phyloP scores from a whole-genome alignment of 768 basidiomycete species.

The Sistotremastrum niveocremeum region DNA sequence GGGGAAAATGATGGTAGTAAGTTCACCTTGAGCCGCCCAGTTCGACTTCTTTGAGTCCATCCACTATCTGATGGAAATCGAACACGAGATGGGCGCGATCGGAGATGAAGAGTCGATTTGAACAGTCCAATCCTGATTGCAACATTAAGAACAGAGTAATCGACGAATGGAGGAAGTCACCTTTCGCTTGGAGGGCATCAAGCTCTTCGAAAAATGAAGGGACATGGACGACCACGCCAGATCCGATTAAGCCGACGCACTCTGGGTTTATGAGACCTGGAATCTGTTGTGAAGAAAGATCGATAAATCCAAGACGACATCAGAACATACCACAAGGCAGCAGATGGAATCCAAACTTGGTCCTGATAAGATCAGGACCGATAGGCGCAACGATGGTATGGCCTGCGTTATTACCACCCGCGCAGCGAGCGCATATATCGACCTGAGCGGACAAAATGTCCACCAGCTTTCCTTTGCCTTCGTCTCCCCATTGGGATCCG shows the following conservation, averaged over 20 bases:
- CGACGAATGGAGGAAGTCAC: constrained; percentile 26
- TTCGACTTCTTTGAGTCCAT: constrained; percentile 96
- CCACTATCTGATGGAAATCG: constrained; percentile 99
- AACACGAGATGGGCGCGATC: constrained; percentile 96
- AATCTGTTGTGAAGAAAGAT: not conserved
- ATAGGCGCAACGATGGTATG: constrained; percentile 89
- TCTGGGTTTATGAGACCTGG: constrained; percentile 74
- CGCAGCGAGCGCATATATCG: constrained; percentile 91
- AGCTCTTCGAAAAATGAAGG: constrained; percentile 93
- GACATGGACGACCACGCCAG: constrained; percentile 91
- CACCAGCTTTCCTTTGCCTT: constrained; percentile 92
- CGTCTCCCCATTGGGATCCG: constrained; percentile 87
- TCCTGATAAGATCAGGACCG: constrained; percentile 55
- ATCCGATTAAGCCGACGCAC: constrained; percentile 81
- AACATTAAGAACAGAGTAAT: not conserved
- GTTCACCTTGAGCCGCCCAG: constrained; percentile 72
- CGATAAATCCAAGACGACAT: not conserved
- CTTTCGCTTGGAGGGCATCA: constrained; percentile 73
- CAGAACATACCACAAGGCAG: constrained; percentile 69
- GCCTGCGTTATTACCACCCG: constrained; percentile 97
- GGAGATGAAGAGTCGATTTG: constrained; percentile 77
- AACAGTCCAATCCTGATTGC: constrained; percentile 68
- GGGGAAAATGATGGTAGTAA: not conserved
- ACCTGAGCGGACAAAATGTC: constrained; percentile 85
- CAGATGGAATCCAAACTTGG: constrained; percentile 89